These are phyloP conservation scores for Plectosphaerella cucumerina DNA, from an alignment of 2,329 filamentous ascomycete genomes.

Conservation along the genomic window DNA sequence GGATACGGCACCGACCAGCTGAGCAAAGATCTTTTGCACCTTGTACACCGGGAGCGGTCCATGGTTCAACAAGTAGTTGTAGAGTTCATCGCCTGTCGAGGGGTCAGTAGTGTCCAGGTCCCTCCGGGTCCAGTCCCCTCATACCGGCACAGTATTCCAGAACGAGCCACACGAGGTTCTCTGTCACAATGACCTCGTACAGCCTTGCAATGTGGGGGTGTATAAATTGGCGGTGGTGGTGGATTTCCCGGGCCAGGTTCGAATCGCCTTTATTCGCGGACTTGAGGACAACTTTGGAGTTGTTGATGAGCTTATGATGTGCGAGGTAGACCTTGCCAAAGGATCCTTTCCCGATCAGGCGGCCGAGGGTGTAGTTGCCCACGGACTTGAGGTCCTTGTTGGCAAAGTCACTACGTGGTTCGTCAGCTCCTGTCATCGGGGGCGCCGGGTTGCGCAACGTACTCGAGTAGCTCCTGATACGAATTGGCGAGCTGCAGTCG, in stretches of 20 bases:
- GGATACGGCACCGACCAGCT: constrained; percentile 88
- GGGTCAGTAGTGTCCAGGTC: constrained; percentile 22
- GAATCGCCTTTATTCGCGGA: constrained; percentile 94
- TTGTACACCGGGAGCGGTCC: constrained; percentile 80
- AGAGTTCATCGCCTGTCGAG: constrained; percentile 79
- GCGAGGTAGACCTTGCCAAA: constrained; percentile 98
- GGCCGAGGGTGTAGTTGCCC: constrained; percentile 89
- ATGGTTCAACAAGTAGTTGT: constrained; percentile 88
- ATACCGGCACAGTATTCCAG: constrained; percentile 92
- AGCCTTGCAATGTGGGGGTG: constrained; percentile 95
- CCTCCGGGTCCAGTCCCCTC: constrained; percentile 16
- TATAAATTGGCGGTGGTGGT: constrained; percentile 96
- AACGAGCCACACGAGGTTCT: constrained; percentile 91
- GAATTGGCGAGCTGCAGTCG: constrained; percentile 78
- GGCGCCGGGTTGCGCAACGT: constrained; percentile 32
- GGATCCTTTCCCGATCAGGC: constrained; percentile 92
- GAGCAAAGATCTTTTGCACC: constrained; percentile 92
- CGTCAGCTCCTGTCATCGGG: not conserved
- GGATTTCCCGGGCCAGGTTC: constrained; percentile 94
- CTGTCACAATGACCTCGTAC: constrained; percentile 97
- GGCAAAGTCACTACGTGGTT: constrained; percentile 75
- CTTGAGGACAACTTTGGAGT: constrained; percentile 98
- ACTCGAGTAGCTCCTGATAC: constrained; percentile 95
- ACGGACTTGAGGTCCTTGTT: constrained; percentile 87
- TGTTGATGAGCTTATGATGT: constrained; percentile 95